Conservation (phyloP, 306 rosid genomes). For the Cicer cuneatum region DNA sequence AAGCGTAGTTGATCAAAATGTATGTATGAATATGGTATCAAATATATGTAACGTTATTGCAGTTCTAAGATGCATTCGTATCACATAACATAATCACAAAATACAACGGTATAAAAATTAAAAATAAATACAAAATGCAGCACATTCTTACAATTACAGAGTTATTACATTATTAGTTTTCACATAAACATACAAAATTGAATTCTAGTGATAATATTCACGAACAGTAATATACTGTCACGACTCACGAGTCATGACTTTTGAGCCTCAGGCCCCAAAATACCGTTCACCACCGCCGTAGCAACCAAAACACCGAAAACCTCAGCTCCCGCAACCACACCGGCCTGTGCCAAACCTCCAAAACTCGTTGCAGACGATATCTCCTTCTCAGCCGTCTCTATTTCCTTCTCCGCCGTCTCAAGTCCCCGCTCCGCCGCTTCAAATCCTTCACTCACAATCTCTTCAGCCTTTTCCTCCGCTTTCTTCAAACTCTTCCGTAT, state of each 20-base stretch:
- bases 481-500: conserved; percentile 73
- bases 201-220: conserved; percentile 11
- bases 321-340: conserved; percentile 83
- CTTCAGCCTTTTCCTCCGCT: conserved; percentile 74
- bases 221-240: background rate
- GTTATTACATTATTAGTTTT: conserved; percentile 13
- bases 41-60: too few species aligned
- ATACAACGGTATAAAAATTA: too few species aligned
- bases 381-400: conserved; percentile 56
- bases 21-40: too few species aligned
- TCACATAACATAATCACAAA: background rate
- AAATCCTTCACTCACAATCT: conserved; percentile 76
- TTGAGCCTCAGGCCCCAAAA: conserved; percentile 75
- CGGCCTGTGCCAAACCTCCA: conserved; percentile 79
- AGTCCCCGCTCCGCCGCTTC: conserved; percentile 69
- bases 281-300: conserved; percentile 72
- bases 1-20: too few species aligned
- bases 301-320: conserved; percentile 70
- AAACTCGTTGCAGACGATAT: conserved; percentile 48
- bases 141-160: conserved; percentile 13
- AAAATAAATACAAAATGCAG: background rate
- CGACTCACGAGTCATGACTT: conserved; percentile 49
- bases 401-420: conserved; percentile 56
- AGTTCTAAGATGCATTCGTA: background rate
- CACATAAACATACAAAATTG: conserved; percentile 30